Percentiles rank a stretch among this genome's conserved stretches.
These are phyloP conservation scores for Amaranthus palmeri DNA, from an alignment of 148 eudicot species.

Conservation along the genomic window DNA sequence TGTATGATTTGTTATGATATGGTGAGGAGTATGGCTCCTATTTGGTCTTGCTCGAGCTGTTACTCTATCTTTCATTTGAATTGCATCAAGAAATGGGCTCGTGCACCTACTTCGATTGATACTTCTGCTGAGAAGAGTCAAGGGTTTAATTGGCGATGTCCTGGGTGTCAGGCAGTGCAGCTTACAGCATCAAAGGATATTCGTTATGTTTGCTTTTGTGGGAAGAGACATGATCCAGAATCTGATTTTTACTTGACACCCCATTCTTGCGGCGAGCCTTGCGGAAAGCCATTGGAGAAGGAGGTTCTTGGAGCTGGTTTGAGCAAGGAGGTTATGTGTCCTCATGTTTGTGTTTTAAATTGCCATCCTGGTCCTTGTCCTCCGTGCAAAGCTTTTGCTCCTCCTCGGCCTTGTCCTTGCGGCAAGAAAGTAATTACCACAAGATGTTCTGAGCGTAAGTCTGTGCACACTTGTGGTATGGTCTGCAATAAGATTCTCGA, in stretches of 20 bases:
- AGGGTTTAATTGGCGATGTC: slow-evolving; percentile 94
- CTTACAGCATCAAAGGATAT: slow-evolving; percentile 66
- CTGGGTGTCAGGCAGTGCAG: slow-evolving; percentile 91
- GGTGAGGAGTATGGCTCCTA: slow-evolving; percentile 81
- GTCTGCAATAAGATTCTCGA: slow-evolving; percentile 63
- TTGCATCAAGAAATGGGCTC: slow-evolving; percentile 94
- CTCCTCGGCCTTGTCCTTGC: slow-evolving; percentile 75
- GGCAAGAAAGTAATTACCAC: slow-evolving; percentile 72
- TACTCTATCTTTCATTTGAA: slow-evolving; percentile 80
- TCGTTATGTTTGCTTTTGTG: slow-evolving; percentile 83
- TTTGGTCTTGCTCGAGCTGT: slow-evolving; percentile 92
- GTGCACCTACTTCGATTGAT: slow-evolving; percentile 86
- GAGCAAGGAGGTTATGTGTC: slow-evolving; percentile 62
- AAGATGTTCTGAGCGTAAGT: slow-evolving; percentile 69
- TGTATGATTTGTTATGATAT: slow-evolving; percentile 98
- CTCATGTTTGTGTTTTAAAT: slow-evolving; percentile 85
- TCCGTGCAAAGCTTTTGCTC: slow-evolving; percentile 95
- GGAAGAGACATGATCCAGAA: slow-evolving; percentile 89
- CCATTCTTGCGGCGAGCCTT: slow-evolving; percentile 91
- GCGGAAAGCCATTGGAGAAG: slow-evolving; percentile 84
- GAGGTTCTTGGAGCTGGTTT: slow-evolving; percentile 38
- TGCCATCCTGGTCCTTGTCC: slow-evolving; percentile 98
- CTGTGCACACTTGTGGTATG: slow-evolving; percentile 76
- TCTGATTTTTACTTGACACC: slow-evolving; percentile 90
- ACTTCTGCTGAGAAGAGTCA: slow-evolving; percentile 70